These are phyloP conservation scores for Kalaharituber pfeilii DNA, from an alignment of 2,329 filamentous ascomycete genomes.

Conservation along the genomic window DNA sequence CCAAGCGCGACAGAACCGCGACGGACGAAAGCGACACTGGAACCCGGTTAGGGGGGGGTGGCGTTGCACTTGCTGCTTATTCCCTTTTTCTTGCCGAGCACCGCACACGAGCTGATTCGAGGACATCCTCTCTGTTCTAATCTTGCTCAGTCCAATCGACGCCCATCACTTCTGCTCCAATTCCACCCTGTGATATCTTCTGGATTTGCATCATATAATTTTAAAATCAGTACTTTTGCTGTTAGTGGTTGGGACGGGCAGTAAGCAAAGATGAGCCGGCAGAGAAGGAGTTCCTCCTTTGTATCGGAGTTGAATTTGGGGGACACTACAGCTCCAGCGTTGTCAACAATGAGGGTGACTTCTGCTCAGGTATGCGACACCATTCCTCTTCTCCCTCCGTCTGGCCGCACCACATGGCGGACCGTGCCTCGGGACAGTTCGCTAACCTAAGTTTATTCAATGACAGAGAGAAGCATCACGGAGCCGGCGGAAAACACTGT, in stretches of 20 bases:
- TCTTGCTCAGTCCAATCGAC: neutral
- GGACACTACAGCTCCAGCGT: constrained; percentile 21
- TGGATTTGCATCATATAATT: neutral
- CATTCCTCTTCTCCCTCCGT: neutral
- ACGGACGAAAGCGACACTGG: constrained; percentile 75
- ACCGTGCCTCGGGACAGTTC: no score
- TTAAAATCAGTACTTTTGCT: no score
- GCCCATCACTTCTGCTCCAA: neutral
- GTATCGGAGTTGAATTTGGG: constrained; percentile 16
- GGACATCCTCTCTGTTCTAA: neutral
- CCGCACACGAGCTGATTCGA: neutral
- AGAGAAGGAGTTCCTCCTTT: constrained; percentile 4
- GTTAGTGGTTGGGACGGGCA: neutral
- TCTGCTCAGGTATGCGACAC: constrained; percentile 16
- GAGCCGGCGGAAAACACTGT: constrained; percentile 19
- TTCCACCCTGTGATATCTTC: neutral
- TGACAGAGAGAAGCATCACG: constrained; percentile 21
- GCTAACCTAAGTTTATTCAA: constrained; percentile 3
- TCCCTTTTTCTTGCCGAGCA: constrained; percentile 1
- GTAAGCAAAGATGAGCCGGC: constrained; percentile 6
- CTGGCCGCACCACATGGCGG: no score
- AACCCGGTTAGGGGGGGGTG: constrained; percentile 87
- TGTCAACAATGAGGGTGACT: constrained; percentile 21
- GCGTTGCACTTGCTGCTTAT: constrained; percentile 94
- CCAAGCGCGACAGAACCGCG: constrained; percentile 71